Base-by-base conservation (phyloP, 2,329 filamentous ascomycete genomes). In the Magnaporthiopsis incrustans region DNA sequence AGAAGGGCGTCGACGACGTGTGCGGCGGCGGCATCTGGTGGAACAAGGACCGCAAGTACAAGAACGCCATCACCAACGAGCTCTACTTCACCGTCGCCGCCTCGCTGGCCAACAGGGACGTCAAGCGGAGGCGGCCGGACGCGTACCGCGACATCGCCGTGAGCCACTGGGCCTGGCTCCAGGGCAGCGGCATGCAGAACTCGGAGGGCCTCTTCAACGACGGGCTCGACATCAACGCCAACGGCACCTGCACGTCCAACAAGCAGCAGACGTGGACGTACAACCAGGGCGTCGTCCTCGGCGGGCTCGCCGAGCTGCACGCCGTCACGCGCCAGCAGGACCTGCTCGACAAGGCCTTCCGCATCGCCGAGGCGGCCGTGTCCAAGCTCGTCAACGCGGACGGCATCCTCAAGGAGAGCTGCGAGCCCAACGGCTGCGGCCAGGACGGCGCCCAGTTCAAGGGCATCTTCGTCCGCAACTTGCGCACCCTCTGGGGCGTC, bases 401-500 rank as follows among this genome's bases (percentile, higher is more conserved):
- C 59, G 79, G 81, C 18, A 77, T 87, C 56, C 75, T 87, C 1
- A 78, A 78, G 65, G 84, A 87, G 65, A 70, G 71, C 27, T 86
- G 84, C 67, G 84, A 87, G 68, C 78, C 80, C 57, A 38, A 1
- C 10, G 71, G 76, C 65, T 85, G 82, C 62, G 78, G 78, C 30
- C 71, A 67, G 14, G 82, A 86, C 67, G 83, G 79, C 0, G 77
- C 79, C 1, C 85, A 89, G 69, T 91, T 91, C 78, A 91, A 91
- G 72, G 89, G 88, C 12, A 77, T 90, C 30, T 90, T 90, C 68
- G 80, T 85, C 64, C 81, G 88, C 5, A 89, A 89, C 68, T 73
- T 91, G 53, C 76, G 78, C 63, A 80, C 81, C 59, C 72, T 91
- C 64, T 78, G 88, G 14, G 7, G 35, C 15, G 61, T 27, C 14